Evolutionary conservation across 805 yeast species (phyloP).

Genomic region (Wickerhamomyces mucosus): DNA sequence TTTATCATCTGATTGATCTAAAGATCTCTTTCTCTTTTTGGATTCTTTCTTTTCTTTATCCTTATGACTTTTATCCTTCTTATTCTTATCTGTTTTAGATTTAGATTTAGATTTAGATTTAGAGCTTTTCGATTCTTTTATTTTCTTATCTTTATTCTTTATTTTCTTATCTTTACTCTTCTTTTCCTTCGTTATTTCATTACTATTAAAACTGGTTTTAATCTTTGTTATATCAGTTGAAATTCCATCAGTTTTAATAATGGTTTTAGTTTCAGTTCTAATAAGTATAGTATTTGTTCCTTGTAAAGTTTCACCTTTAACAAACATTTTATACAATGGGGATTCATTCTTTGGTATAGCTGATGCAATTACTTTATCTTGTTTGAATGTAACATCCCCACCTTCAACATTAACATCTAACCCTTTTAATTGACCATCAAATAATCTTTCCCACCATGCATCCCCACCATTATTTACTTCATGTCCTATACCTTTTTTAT

Average conservation of each 20-base stretch:
- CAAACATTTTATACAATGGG: conserved; percentile 80
- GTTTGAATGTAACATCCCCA: conserved; percentile 40
- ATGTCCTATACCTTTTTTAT: conserved; percentile 85
- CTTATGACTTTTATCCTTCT: conserved; percentile 21
- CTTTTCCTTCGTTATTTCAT: conserved; percentile 14
- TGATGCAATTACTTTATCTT: conserved; percentile 38
- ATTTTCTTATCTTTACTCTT: conserved; percentile 11
- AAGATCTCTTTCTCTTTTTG: conserved; percentile 10
- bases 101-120: conserved; percentile 19
- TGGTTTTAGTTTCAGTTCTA: conserved; percentile 5
- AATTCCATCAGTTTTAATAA: neutral
- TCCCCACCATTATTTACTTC: conserved; percentile 48
- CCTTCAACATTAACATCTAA: conserved; percentile 43
- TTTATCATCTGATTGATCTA: no score
- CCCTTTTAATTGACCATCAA: conserved; percentile 84
- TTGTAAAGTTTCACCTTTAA: conserved; percentile 71
- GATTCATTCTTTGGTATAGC: conserved; percentile 44
- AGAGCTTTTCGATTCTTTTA: conserved; percentile 16
- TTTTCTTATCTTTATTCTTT: conserved; percentile 16
- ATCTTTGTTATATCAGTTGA: conserved; percentile 5
- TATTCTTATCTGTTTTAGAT: conserved; percentile 15
- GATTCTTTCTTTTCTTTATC: conserved; percentile 20
- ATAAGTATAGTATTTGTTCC: conserved; percentile 55
- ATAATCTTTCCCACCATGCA: conserved; percentile 95
- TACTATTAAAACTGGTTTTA: conserved; percentile 10